Evolutionary conservation across 129 eudicot species (phyloP).

Genomic region (Arctium lappa): DNA sequence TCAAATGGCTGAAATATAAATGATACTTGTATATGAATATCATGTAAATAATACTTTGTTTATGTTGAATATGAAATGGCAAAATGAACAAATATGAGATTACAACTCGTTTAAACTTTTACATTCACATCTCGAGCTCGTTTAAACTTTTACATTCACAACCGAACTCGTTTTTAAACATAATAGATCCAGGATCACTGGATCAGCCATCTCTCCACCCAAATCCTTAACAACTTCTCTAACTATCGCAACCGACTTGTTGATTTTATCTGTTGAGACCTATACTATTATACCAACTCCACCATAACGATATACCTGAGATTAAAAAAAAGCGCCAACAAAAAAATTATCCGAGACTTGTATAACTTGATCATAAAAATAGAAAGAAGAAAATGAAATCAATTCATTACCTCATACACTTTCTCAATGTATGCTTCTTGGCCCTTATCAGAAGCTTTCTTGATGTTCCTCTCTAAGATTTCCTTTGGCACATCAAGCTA

Average conservation of each 20-base stretch:
- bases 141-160: conserved; percentile 61
- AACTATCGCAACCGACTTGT: conserved; percentile 76
- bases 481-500: conserved; percentile 93
- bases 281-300: conserved; percentile 89
- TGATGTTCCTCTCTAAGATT: conserved; percentile 85
- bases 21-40: too few species aligned
- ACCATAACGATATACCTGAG: conserved; percentile 91
- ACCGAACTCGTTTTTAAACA: conserved; percentile 88
- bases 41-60: too few species aligned
- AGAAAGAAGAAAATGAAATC: background rate
- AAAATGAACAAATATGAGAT: too few species aligned
- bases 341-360: background rate
- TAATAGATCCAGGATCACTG: conserved; percentile 88
- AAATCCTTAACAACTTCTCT: conserved; percentile 77
- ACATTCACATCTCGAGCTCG: too few species aligned
- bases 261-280: conserved; percentile 81
- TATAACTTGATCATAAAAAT: background rate
- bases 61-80: too few species aligned
- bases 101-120: too few species aligned
- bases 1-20: too few species aligned
- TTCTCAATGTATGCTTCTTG: conserved; percentile 95
- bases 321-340: conserved; percentile 1
- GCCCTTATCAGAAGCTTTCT: conserved; percentile 91
- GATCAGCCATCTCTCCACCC: conserved; percentile 98
- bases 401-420: conserved; percentile 65